Conservation (phyloP, 2,329 filamentous ascomycete species). For the Beauveria rudraprayagi region DNA sequence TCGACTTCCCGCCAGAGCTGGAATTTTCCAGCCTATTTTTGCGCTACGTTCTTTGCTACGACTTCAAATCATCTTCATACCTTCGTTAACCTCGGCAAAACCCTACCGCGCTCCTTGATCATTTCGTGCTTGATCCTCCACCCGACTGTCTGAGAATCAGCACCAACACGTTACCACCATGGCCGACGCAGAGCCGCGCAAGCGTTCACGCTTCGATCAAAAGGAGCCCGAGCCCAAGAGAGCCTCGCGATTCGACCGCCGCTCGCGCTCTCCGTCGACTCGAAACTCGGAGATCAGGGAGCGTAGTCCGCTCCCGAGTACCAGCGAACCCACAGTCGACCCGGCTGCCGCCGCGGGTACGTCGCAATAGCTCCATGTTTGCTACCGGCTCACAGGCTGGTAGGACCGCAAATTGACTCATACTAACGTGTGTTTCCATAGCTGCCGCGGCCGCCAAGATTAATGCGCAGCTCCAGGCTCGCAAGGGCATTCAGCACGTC, state of each 20-base stretch:
- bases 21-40: background rate
- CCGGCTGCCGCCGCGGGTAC: slow-evolving; percentile 72
- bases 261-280: slow-evolving; percentile 73
- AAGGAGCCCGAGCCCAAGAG: slow-evolving; percentile 73
- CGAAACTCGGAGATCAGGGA: slow-evolving; percentile 66
- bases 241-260: slow-evolving; percentile 78
- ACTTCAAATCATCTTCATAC: background rate
- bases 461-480: slow-evolving; percentile 74
- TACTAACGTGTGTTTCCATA: slow-evolving; percentile 23
- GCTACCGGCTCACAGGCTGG: background rate
- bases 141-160: background rate
- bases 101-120: too few species aligned
- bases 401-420: background rate
- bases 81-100: background rate
- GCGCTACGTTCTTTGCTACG: background rate
- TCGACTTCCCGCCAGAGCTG: background rate
- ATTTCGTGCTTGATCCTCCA: background rate
- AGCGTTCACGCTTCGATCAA: slow-evolving; percentile 92
- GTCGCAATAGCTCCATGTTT: slow-evolving; percentile 16
- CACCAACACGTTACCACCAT: slow-evolving; percentile 27
- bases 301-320: slow-evolving; percentile 62
- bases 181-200: slow-evolving; percentile 64
- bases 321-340: slow-evolving; percentile 48
- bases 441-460: slow-evolving; percentile 86
- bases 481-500: slow-evolving; percentile 83